These are phyloP conservation scores for Corymbia citriodora DNA, from an alignment of 441 rosid species.

Conservation along the genomic window DNA sequence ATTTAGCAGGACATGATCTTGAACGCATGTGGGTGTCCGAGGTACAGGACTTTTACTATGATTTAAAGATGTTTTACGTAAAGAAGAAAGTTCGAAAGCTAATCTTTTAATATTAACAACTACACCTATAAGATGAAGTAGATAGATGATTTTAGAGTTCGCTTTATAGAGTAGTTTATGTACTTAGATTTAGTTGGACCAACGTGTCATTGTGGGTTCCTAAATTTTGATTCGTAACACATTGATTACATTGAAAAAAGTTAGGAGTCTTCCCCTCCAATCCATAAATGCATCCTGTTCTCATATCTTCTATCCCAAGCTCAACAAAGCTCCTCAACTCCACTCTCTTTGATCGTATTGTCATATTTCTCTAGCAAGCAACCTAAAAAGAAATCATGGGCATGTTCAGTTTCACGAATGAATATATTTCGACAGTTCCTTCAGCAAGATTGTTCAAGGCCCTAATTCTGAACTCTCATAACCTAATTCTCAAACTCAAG, in stretches of 20 bases:
- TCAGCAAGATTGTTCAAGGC: neutral
- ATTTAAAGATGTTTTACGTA: no score
- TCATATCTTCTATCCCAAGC: neutral
- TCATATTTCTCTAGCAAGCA: neutral
- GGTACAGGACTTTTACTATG: neutral
- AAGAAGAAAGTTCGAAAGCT: neutral
- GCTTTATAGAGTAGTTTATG: no score
- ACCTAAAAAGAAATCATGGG: neutral
- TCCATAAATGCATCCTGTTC: neutral
- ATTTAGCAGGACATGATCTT: no score
- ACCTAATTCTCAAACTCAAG: neutral
- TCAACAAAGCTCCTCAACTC: neutral
- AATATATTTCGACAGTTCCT: neutral
- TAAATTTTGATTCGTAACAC: no score
- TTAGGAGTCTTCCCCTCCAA: neutral
- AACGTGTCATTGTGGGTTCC: no score
- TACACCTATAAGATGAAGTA: neutral
- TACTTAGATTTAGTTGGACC: no score
- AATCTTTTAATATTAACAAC: neutral
- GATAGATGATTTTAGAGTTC: neutral
- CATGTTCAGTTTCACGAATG: neutral
- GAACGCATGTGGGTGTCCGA: no score
- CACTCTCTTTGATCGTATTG: neutral
- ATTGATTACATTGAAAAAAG: no score
- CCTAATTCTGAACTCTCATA: neutral